Conservation (phyloP, 345 rosid genomes). For the Orychophragmus violaceus region DNA sequence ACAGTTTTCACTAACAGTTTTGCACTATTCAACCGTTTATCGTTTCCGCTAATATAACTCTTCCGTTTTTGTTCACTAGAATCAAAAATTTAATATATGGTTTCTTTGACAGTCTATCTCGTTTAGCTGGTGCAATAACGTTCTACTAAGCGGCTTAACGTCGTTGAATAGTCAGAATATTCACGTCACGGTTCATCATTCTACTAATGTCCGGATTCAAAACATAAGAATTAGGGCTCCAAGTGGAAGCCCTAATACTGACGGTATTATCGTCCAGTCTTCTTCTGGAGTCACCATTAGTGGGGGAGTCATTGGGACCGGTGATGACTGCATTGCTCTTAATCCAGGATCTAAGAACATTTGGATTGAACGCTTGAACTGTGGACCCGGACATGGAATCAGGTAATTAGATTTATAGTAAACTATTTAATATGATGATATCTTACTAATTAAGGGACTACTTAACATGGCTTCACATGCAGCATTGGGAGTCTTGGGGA, state of each 20-base stretch:
- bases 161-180: conserved; percentile 45
- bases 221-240: conserved; percentile 41
- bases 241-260: conserved; percentile 51
- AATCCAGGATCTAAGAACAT: conserved; percentile 45
- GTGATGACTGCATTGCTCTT: conserved; percentile 56
- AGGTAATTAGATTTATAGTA: conserved; percentile 23
- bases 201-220: conserved; percentile 32
- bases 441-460: background rate
- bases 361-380: conserved; percentile 37
- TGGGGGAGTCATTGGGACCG: conserved; percentile 35
- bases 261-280: conserved; percentile 43
- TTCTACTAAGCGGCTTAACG: conserved; percentile 37
- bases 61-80: too few species aligned
- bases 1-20: too few species aligned
- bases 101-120: conserved; percentile 35
- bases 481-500: conserved; percentile 56
- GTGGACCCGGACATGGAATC: conserved; percentile 72
- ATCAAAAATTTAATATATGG: background rate
- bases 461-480: conserved; percentile 1
- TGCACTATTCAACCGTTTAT: too few species aligned
- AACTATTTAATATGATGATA: background rate
- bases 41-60: too few species aligned
- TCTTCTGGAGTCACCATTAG: conserved; percentile 40
- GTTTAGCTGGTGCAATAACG: conserved; percentile 34
- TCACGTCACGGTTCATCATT: conserved; percentile 38